Percentiles rank a stretch among this genome's conserved stretches.
Conservation (phyloP, 2,329 filamentous ascomycete species). For the Cordyceps fumosorosea region DNA sequence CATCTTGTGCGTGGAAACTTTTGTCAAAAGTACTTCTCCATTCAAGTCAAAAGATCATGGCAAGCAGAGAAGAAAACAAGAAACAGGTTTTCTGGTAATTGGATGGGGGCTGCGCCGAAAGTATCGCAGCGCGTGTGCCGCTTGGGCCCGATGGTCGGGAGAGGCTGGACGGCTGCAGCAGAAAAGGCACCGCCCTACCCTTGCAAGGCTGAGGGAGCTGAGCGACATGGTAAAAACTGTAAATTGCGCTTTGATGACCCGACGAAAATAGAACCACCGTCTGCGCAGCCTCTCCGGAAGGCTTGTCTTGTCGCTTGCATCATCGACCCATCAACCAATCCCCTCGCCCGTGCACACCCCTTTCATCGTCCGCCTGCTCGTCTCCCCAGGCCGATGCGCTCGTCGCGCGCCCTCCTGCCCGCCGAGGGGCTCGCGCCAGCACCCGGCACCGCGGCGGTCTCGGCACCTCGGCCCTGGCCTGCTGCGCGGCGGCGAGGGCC, state of each 20-base stretch:
- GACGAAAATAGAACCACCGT: no score
- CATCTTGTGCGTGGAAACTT: background rate
- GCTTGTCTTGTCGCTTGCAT: background rate
- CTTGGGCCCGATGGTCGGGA: background rate
- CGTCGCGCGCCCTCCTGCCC: conserved; percentile 27
- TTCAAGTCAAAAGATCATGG: background rate
- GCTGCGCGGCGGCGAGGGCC: conserved; percentile 28
- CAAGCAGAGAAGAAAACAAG: background rate
- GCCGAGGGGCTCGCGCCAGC: conserved; percentile 17
- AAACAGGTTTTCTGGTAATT: background rate
- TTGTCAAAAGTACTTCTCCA: background rate
- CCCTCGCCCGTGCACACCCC: no score
- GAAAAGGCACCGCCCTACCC: no score
- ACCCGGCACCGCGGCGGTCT: conserved; percentile 20
- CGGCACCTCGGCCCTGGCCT: conserved; percentile 22
- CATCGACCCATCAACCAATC: no score
- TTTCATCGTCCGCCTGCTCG: conserved; percentile 13
- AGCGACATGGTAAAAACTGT: background rate
- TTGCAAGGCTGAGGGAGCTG: background rate
- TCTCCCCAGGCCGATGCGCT: conserved; percentile 30
- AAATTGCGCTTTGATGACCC: background rate
- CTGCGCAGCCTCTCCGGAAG: no score
- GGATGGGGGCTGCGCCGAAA: background rate
- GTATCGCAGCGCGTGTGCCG: no score
- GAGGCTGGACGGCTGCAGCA: background rate